Conservation (phyloP, 441 rosid species). For the Adansonia gregorii region DNA sequence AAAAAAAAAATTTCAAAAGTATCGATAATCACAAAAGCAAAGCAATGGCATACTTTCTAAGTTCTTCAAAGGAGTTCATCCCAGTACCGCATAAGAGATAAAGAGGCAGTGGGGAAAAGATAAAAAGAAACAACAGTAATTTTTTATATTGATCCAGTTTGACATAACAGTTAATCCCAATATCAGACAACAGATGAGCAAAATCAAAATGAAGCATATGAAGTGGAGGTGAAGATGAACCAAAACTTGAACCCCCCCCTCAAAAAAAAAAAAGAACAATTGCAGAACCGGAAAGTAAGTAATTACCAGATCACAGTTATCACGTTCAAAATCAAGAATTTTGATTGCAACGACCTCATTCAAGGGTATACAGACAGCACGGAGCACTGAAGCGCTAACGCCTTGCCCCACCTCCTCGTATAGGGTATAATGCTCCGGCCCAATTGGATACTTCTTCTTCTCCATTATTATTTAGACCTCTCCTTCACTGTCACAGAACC, state of each 20-base stretch:
- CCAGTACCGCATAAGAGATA: not conserved
- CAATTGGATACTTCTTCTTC: conserved; percentile 91
- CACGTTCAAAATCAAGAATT: conserved; percentile 95
- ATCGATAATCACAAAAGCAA: not conserved
- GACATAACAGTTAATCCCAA: conserved; percentile 10
- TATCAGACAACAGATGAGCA: not conserved
- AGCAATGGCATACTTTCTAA: not conserved
- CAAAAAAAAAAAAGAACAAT: not conserved
- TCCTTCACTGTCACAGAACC: conserved; percentile 29
- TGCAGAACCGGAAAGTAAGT: not conserved
- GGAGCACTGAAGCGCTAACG: conserved; percentile 85
- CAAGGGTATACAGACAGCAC: conserved; percentile 73
- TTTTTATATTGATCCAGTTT: not conserved
- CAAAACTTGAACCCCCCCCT: not conserved
- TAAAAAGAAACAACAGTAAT: not conserved
- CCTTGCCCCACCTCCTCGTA: conserved; percentile 92
- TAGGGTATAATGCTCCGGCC: conserved; percentile 66
- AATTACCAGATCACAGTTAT: conserved; percentile 80
- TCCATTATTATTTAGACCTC: conserved; percentile 50
- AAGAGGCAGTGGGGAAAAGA: not conserved
- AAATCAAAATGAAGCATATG: not conserved
- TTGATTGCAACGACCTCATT: conserved; percentile 85
- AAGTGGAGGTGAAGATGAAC: not conserved
- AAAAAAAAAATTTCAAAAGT: no score
- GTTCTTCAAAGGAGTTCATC: not conserved